These are phyloP conservation scores for Rhynchosporium secalis DNA, from an alignment of 2,329 filamentous ascomycete genomes.

Conservation along the genomic window DNA sequence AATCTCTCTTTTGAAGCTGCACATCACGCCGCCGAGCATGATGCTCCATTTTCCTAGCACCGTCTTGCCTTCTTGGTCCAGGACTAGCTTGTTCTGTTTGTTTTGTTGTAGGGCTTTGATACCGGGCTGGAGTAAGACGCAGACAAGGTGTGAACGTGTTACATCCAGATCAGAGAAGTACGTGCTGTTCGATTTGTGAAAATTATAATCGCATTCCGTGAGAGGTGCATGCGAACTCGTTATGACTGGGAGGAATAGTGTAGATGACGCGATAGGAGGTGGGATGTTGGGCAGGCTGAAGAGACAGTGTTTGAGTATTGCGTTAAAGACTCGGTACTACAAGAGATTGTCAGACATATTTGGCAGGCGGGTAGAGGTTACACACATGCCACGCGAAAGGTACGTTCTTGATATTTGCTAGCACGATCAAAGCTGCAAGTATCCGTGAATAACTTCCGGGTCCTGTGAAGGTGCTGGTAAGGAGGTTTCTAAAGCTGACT, in stretches of 20 bases:
- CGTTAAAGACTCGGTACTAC: constrained; percentile 50
- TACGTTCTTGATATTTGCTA: constrained; percentile 58
- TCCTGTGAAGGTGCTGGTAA: constrained; percentile 35
- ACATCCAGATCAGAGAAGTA: constrained; percentile 72
- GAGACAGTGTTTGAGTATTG: constrained; percentile 47
- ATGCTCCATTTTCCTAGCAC: constrained; percentile 58
- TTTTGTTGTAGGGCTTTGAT: constrained; percentile 55
- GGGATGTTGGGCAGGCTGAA: constrained; percentile 43
- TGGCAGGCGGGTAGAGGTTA: constrained; percentile 22
- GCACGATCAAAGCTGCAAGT: constrained; percentile 42
- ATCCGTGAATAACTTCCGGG: constrained; percentile 38
- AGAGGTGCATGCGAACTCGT: constrained; percentile 59
- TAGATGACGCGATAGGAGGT: constrained; percentile 35
- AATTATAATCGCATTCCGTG: constrained; percentile 69
- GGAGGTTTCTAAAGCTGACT: constrained; percentile 27
- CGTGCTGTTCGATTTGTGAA: constrained; percentile 71
- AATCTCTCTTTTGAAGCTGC: constrained; percentile 74
- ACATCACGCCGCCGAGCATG: constrained; percentile 71
- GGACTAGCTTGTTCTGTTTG: constrained; percentile 49
- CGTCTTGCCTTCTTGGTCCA: constrained; percentile 44
- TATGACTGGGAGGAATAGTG: constrained; percentile 61
- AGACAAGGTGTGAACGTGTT: constrained; percentile 77
- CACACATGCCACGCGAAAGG: constrained; percentile 62
- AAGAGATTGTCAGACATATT: constrained; percentile 1
- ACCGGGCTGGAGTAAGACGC: constrained; percentile 62